Conservation (phyloP, 2,329 filamentous ascomycete species). For the Rutstroemia sp. region DNA sequence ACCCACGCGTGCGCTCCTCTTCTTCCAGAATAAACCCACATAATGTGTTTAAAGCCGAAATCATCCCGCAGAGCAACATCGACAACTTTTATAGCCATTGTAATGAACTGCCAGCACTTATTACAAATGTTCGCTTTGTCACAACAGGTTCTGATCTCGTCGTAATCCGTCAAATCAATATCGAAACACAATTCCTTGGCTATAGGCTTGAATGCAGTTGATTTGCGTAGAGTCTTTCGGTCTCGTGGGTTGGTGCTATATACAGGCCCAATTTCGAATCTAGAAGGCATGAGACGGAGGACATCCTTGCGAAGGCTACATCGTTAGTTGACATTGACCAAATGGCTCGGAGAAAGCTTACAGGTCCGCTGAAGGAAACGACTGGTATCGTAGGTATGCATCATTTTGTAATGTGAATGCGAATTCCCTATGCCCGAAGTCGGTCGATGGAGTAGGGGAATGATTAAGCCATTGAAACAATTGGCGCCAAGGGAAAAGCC, state of each 20-base stretch:
- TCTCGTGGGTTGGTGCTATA: constrained; percentile 93
- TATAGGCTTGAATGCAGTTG: constrained; percentile 74
- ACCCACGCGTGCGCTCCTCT: constrained; percentile 98
- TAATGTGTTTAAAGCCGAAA: constrained; percentile 92
- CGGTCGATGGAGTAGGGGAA: constrained; percentile 72
- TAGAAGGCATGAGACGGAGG: constrained; percentile 76
- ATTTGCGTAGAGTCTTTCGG: constrained; percentile 77
- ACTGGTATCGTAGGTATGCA: constrained; percentile 87
- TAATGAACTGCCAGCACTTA: constrained; percentile 96
- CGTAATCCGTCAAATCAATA: constrained; percentile 99
- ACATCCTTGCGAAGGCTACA: constrained; percentile 81
- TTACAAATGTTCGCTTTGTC: constrained; percentile 86
- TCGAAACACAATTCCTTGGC: constrained; percentile 96
- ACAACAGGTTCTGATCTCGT: constrained; percentile 93
- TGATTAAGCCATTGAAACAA: constrained; percentile 99
- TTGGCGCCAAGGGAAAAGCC: constrained; percentile 87
- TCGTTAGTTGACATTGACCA: constrained; percentile 15
- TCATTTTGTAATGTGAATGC: constrained; percentile 92
- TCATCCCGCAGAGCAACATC: constrained; percentile 84
- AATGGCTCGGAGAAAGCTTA: constrained; percentile 28
- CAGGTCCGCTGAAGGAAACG: constrained; percentile 59
- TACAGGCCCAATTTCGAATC: constrained; percentile 98
- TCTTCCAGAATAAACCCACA: constrained; percentile 98
- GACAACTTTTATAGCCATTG: constrained; percentile 93
- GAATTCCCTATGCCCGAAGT: constrained; percentile 92